These are phyloP conservation scores for Piloderma croceum DNA, from an alignment of 768 basidiomycete species.

Conservation along the genomic window DNA sequence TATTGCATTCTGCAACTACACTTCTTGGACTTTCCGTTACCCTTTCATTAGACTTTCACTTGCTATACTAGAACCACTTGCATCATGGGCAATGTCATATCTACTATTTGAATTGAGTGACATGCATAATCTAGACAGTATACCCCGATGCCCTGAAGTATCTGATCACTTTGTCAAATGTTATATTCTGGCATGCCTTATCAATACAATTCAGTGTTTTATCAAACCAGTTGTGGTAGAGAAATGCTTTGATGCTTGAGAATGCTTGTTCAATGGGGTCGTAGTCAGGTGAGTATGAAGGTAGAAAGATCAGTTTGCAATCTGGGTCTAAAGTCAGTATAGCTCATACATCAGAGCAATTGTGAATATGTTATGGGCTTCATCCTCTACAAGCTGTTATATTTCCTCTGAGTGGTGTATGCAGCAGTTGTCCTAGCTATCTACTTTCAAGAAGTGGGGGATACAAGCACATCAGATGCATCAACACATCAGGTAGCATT, in stretches of 20 bases:
- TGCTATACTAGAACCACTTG: too few species aligned
- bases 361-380: constrained; percentile 12
- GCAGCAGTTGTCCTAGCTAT: constrained; percentile 29
- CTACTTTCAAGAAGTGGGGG: too few species aligned
- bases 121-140: constrained; percentile 13
- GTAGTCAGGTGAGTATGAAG: constrained; percentile 35
- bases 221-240: constrained; percentile 15
- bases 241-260: constrained; percentile 28
- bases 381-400: constrained; percentile 20
- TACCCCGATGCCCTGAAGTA: constrained; percentile 13
- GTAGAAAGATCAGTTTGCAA: constrained; percentile 26
- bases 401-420: constrained; percentile 29
- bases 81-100: too few species aligned
- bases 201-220: constrained; percentile 1
- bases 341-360: neutral
- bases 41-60: too few species aligned
- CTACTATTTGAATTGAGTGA: too few species aligned
- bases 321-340: constrained; percentile 12
- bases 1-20: too few species aligned
- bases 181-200: constrained; percentile 10
- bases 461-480: too few species aligned
- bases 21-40: too few species aligned
- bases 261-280: constrained; percentile 39
- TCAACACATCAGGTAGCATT: too few species aligned
- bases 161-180: constrained; percentile 12